These are phyloP conservation scores for Sinapis alba DNA, from an alignment of 441 rosid genomes.

Conservation along the genomic window DNA sequence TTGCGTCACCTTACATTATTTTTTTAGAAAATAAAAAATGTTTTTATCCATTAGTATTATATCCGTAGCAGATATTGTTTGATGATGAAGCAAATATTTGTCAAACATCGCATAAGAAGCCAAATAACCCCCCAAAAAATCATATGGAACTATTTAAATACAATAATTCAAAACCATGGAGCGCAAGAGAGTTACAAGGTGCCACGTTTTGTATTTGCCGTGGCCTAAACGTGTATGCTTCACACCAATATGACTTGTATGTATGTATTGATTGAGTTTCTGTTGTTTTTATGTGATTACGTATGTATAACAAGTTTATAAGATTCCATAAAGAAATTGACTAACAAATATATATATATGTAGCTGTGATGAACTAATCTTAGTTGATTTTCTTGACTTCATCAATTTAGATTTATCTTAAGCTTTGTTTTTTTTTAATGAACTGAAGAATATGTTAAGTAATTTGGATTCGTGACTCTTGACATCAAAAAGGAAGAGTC, in stretches of 20 bases:
- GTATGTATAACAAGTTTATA: constrained; percentile 6
- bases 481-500: too few species aligned
- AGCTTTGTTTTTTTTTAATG: background rate
- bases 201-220: constrained; percentile 41
- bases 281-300: constrained; percentile 24
- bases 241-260: constrained; percentile 18
- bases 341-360: background rate
- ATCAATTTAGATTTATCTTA: background rate
- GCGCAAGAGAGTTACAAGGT: constrained; percentile 35
- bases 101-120: constrained; percentile 33
- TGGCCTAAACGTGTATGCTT: constrained; percentile 41
- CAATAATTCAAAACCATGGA: constrained; percentile 31
- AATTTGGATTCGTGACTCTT: too few species aligned
- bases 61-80: constrained; percentile 37
- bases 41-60: constrained; percentile 12
- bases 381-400: constrained; percentile 18
- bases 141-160: constrained; percentile 16
- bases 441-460: too few species aligned
- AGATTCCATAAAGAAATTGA: background rate
- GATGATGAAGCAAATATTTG: constrained; percentile 32
- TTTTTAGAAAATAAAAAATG: background rate
- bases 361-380: background rate
- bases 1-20: background rate
- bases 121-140: constrained; percentile 4
- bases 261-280: background rate